Base-by-base conservation (phyloP, 371 early-diverging fungal species). In the Rhizopus sp. region DNA sequence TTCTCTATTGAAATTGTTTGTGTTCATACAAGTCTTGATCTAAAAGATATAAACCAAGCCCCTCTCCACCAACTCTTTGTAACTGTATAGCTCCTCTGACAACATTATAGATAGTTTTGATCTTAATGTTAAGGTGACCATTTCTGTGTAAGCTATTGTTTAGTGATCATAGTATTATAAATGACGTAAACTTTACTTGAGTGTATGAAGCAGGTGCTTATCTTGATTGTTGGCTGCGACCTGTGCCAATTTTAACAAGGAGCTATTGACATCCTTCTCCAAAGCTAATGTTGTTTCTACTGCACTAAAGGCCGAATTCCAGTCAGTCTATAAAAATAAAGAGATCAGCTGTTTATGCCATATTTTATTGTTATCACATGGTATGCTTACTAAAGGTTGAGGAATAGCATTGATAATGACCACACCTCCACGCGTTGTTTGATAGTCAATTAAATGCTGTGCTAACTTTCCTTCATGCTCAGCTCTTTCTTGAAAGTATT, bases 261-360 rank as follows among this genome's bases (percentile, higher is more conserved):
- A 72, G 49, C 80, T 76, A 73, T 88, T 88, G 46, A 88, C 85
- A 59, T 81, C 84, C 46, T 77, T 77, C 55, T 77, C 77, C 15
- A 77, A 55, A 17, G 55, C 50, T 29, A 77, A 63, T 38, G 68
- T 69, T 7, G 77, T 61, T 53, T 77, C 77, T 65, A 64, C n/a
- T 29, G 79, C 79, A 52, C 63, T 66, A 17, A 57, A 53, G 38
- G 74, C 74, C 17, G 74, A 70, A 39, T 66, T 59, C 66, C 70
- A 77, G 30, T 72, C 68, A 9, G 53, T 51, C 69, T 71, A 61
- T 30, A 50, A 44, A 48, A 29, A 45, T 51, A 59, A 60, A 52
- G 16, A 32, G 29, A 29, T 35, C 23, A 9, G 15, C 7, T n/a
- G 4, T 4, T 17, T n/a, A 17, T n/a, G 38, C 13, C 16, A 32